Evolutionary conservation across 805 yeast genomes (phyloP).

Genomic region (Candida takata): DNA sequence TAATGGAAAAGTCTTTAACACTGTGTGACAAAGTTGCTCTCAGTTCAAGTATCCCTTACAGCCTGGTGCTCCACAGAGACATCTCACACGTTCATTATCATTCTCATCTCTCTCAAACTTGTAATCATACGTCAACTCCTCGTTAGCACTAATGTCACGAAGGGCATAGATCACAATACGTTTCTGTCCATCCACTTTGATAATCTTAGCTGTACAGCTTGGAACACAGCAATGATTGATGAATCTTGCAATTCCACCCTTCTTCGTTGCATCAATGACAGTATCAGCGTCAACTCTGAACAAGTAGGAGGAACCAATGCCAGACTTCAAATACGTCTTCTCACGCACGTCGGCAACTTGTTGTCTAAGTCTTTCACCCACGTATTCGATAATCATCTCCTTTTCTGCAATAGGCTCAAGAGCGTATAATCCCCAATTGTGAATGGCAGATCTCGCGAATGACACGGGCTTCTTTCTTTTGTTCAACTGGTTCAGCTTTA

Average conservation of each 20-base stretch:
- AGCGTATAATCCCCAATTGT: slow-evolving; percentile 97
- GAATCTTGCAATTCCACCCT: slow-evolving; percentile 95
- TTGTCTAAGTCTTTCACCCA: slow-evolving; percentile 90
- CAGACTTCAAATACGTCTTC: slow-evolving; percentile 74
- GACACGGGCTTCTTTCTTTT: slow-evolving; percentile 90
- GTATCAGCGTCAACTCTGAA: slow-evolving; percentile 91
- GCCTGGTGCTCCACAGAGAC: slow-evolving; percentile 92
- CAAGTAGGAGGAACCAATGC: slow-evolving; percentile 91
- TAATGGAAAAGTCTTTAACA: no score
- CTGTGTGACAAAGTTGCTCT: no score
- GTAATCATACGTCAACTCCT: slow-evolving; percentile 92
- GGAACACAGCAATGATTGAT: slow-evolving; percentile 98
- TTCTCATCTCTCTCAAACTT: slow-evolving; percentile 89
- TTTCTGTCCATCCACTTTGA: slow-evolving; percentile 88
- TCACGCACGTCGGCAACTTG: slow-evolving; percentile 94
- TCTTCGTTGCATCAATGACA: slow-evolving; percentile 94
- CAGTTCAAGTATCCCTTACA: slow-evolving; percentile 89
- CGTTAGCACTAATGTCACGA: slow-evolving; percentile 80
- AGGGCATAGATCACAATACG: slow-evolving; percentile 93
- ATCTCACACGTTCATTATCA: slow-evolving; percentile 79
- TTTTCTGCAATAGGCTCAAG: slow-evolving; percentile 90
- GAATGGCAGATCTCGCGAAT: slow-evolving; percentile 96
- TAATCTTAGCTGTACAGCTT: slow-evolving; percentile 93
- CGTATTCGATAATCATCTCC: slow-evolving; percentile 97
- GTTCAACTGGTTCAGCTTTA: slow-evolving; percentile 79